phyloP scores from a whole-genome alignment of 192 early-diverging fungal species.

The Umbelopsis isabellina region DNA sequence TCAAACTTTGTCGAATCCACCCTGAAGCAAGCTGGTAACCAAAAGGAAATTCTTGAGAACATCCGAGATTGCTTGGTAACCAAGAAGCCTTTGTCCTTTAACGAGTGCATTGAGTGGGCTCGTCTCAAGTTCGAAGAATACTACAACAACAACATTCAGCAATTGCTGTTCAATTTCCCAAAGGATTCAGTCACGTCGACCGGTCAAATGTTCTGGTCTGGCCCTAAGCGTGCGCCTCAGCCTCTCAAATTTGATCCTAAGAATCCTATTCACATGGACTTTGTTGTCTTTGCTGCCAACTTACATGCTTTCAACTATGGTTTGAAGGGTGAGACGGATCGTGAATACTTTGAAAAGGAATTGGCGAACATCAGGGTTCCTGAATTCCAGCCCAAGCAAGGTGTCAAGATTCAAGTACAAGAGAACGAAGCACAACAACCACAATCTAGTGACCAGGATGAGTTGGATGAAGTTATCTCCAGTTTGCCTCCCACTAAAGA shows the following conservation, averaged over 20 bases:
- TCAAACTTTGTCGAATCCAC: constrained; percentile 79
- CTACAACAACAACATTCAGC: constrained; percentile 90
- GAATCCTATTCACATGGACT: constrained; percentile 80
- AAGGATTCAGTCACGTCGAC: constrained; percentile 87
- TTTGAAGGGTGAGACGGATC: constrained; percentile 80
- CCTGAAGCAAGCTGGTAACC: constrained; percentile 77
- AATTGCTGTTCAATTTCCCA: constrained; percentile 98
- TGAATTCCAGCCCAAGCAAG: constrained; percentile 83
- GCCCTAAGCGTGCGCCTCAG: constrained; percentile 92
- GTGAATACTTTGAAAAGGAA: constrained; percentile 65
- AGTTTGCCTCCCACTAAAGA: constrained; percentile 77
- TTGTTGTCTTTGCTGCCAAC: constrained; percentile 89
- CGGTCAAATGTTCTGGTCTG: constrained; percentile 95
- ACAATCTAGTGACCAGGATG: constrained; percentile 48
- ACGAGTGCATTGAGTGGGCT: constrained; percentile 93
- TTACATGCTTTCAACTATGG: constrained; percentile 97
- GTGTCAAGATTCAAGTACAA: constrained; percentile 95
- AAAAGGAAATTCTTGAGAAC: constrained; percentile 77
- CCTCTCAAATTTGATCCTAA: constrained; percentile 80
- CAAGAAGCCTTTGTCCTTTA: constrained; percentile 83
- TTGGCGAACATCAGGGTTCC: constrained; percentile 71
- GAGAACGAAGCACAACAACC: constrained; percentile 78
- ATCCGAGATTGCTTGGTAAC: constrained; percentile 78
- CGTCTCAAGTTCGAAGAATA: constrained; percentile 91
- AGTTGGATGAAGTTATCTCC: constrained; percentile 66